Conservation (phyloP, 371 early-diverging fungal genomes). For the Nosema granulosis region DNA sequence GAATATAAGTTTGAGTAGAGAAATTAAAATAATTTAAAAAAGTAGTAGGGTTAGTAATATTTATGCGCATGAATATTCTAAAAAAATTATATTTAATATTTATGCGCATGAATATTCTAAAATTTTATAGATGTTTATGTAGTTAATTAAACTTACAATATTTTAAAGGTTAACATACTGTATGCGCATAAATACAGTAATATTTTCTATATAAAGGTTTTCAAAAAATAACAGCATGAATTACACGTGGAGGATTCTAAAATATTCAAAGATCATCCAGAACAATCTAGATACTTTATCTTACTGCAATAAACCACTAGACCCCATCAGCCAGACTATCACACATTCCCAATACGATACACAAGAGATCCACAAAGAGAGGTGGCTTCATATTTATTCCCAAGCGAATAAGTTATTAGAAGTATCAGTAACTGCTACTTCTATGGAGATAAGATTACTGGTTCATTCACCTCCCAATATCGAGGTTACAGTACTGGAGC, state of each 20-base stretch:
- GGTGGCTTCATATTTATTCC: constrained; percentile 41
- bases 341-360: constrained; percentile 33
- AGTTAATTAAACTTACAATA: too few relatives aligned
- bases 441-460: constrained; percentile 14
- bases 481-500: constrained; percentile 17
- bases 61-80: too few relatives aligned
- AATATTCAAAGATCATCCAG: constrained; percentile 36
- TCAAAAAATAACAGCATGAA: constrained; percentile 32
- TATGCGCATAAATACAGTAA: too few relatives aligned
- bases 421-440: background rate
- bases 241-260: constrained; percentile 40
- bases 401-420: constrained; percentile 30
- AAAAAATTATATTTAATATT: too few relatives aligned
- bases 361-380: constrained; percentile 18
- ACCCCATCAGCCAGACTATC: constrained; percentile 18
- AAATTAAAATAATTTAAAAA: background rate
- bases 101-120: too few relatives aligned
- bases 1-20: constrained; percentile 39
- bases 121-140: too few relatives aligned
- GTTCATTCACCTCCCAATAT: constrained; percentile 17
- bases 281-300: constrained; percentile 13
- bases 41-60: background rate
- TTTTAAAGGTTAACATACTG: too few relatives aligned
- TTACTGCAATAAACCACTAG: constrained; percentile 23
- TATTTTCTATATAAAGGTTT: too few relatives aligned